phyloP scores from a whole-genome alignment of 169 alveolate species.

The Plasmodium relictum region DNA sequence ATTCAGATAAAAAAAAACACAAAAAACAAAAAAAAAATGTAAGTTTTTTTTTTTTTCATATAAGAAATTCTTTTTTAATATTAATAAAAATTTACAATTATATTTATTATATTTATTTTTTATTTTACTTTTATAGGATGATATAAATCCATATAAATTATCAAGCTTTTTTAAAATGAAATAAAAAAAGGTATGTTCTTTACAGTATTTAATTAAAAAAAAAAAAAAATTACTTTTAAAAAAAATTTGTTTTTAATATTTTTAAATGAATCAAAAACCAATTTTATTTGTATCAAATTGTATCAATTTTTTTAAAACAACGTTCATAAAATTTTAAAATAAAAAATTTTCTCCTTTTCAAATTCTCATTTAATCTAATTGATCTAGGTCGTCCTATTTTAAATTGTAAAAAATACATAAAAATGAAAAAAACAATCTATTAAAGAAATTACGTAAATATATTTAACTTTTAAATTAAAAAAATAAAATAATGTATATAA shows the following conservation, averaged over 20 bases:
- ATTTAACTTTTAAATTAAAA: not conserved
- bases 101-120: not conserved
- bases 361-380: conserved; percentile 24
- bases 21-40: conserved; percentile 56
- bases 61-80: no score
- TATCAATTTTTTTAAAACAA: not conserved
- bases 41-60: conserved; percentile 2
- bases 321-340: not conserved
- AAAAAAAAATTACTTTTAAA: conserved; percentile 4
- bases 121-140: conserved; percentile 38
- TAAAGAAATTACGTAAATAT: not conserved
- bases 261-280: conserved; percentile 8
- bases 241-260: not conserved
- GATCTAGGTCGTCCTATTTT: conserved; percentile 61
- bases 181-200: conserved; percentile 19
- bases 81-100: not conserved
- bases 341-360: not conserved
- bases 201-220: conserved; percentile 44
- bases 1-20: conserved; percentile 30
- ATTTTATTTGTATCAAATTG: conserved; percentile 22
- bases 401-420: conserved; percentile 16
- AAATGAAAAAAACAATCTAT: conserved; percentile 5
- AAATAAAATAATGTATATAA: not conserved
- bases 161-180: conserved; percentile 76
- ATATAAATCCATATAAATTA: conserved; percentile 64